Evolutionary conservation across 129 eudicot species (phyloP).

Genomic region (Pseudognaphalium luteoalbum): DNA sequence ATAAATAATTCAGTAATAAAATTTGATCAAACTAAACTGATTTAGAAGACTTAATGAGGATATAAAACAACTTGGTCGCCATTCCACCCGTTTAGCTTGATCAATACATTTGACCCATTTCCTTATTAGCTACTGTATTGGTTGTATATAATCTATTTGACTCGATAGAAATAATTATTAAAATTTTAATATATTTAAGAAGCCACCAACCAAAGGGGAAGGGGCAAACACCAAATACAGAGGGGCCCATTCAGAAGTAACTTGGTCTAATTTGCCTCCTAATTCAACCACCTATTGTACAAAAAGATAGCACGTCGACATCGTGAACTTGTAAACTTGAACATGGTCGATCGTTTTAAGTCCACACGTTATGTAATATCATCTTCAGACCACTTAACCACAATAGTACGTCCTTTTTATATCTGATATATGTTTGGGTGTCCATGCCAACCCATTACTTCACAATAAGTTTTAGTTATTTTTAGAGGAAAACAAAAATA

Average conservation of each 20-base stretch:
- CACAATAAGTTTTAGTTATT: neutral
- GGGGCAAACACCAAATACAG: neutral
- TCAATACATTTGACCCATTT: neutral
- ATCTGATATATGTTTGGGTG: neutral
- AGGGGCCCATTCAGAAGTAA: neutral
- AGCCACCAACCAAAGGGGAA: no score
- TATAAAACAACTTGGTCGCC: neutral
- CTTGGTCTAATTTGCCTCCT: neutral
- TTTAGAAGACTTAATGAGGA: neutral
- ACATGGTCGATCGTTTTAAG: neutral
- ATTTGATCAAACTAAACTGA: neutral
- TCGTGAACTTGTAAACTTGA: neutral
- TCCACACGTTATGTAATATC: neutral
- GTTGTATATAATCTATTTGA: neutral
- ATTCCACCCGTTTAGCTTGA: neutral
- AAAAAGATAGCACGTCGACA: neutral
- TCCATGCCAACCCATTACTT: neutral
- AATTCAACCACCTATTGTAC: neutral
- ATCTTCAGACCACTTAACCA: neutral
- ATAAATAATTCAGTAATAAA: neutral
- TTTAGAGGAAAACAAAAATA: neutral
- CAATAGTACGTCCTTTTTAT: neutral
- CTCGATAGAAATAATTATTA: neutral
- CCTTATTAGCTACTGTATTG: neutral
- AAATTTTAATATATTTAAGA: no score